A percentile compares a stretch with the other conserved stretches of the same genome.
Conservation (phyloP, 495 filamentous ascomycete genomes). For the Chaetomium fimeti region DNA sequence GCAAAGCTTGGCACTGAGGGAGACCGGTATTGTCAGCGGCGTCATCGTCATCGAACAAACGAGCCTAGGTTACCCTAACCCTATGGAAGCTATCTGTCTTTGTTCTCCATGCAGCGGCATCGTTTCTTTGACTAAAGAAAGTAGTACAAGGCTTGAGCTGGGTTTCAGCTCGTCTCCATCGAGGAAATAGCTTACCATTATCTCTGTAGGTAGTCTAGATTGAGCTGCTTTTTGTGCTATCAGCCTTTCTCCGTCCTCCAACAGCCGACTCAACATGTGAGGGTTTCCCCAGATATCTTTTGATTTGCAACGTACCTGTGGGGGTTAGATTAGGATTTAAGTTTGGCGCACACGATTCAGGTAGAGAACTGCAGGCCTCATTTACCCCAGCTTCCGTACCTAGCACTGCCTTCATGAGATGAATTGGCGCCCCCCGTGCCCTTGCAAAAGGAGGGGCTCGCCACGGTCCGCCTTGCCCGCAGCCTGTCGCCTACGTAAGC, state of each 20-base stretch:
- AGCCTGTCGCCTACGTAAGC: constrained; percentile 11
- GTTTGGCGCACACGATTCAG: no score
- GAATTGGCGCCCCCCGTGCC: neutral
- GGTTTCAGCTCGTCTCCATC: neutral
- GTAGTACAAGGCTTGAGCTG: neutral
- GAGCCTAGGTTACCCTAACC: neutral
- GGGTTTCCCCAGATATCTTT: no score
- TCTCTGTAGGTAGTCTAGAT: neutral
- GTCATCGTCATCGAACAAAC: neutral
- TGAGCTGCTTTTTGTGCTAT: neutral
- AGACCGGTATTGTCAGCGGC: neutral
- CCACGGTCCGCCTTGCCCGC: neutral
- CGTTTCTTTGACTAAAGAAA: neutral
- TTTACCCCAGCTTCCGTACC: neutral
- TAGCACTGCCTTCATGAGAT: neutral
- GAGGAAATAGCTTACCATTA: neutral
- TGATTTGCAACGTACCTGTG: no score
- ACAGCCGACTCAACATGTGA: neutral
- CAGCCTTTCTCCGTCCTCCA: neutral
- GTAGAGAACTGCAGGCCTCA: no score
- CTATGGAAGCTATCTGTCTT: neutral
- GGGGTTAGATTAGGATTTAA: no score
- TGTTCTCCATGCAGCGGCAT: neutral
- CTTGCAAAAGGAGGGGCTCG: neutral
- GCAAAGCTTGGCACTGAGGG: neutral